Base-by-base conservation (phyloP, 495 filamentous ascomycete species). In the Achaetomiella virescens region DNA sequence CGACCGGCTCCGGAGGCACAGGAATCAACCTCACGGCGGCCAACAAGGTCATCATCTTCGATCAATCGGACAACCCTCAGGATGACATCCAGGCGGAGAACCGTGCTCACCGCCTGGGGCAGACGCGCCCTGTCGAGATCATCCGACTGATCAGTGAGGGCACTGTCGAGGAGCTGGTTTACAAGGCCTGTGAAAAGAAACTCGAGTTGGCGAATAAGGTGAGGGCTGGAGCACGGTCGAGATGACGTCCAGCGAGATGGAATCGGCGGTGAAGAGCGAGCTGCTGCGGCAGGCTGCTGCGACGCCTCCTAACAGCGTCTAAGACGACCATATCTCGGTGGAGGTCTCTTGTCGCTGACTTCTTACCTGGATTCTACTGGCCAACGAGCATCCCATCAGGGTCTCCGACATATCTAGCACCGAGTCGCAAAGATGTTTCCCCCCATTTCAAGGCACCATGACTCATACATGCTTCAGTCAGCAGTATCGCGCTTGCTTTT, bases 1-100 rank as follows among this genome's bases (percentile, higher is more conserved):
- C 88, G 1, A 98, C 93, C 7, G 92, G 89, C 56, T 90, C 93
- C 9, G 93, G 93, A 18, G 93, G 93, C 35, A 90, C 91, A 3
- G 93, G 93, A 15, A 95, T 98, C 72, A 98, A 98, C 70, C 69
- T 98, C 31, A 89, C 90, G 12, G 88, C 85, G 40, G 95, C 93
- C 3, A 97, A 97, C 73, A 97, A 96, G 75, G 91, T 98, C 57
- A 82, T 98, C 68, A 92, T 98, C 64, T 97, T 97, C 65, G 93
- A 98, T 70, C 88, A 87, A 48, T 86, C 81, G 27, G 97, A 97
- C 71, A 98, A 98, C 62, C 93, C 93, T 0, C 93, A 98, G 68
- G 91, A 97, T 54, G 93, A 98, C 65, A 80, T 93, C 1, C 93
- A 98, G 68, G 93, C 93, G 0, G 91, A 96, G 72, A 97, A 98